Conservation (phyloP, 75 land plant genomes). For the Gnetum montanum region DNA sequence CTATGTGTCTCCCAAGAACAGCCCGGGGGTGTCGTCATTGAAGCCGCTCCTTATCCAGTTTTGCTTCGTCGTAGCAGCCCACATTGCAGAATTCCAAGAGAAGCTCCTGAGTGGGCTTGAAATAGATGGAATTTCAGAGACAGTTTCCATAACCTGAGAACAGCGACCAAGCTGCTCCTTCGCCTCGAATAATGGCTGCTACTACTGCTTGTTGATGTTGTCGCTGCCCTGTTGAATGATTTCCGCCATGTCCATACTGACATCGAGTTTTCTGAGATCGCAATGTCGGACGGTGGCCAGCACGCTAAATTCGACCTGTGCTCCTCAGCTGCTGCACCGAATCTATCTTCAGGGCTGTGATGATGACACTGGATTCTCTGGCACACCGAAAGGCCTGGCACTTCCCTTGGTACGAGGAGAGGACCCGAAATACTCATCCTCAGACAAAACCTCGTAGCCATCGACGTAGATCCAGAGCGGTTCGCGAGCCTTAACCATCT, state of each 20-base stretch:
- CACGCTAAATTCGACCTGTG: too few relatives aligned
- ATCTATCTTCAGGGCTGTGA: too few relatives aligned
- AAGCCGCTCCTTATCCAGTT: neutral
- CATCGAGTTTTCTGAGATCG: too few relatives aligned
- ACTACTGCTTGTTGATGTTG: too few relatives aligned
- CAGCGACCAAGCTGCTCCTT: too few relatives aligned
- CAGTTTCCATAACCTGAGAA: neutral
- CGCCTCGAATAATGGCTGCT: too few relatives aligned
- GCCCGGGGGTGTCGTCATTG: slow-evolving; percentile 11
- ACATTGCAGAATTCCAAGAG: slow-evolving; percentile 63
- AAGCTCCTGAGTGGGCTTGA: slow-evolving; percentile 48
- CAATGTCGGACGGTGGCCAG: too few relatives aligned
- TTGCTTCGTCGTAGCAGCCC: slow-evolving; percentile 17
- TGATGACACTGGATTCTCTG: slow-evolving; percentile 27
- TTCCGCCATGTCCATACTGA: too few relatives aligned
- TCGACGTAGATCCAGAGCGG: slow-evolving; percentile 12
- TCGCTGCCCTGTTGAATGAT: too few relatives aligned
- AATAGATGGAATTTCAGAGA: slow-evolving; percentile 30
- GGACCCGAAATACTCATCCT: slow-evolving; percentile 11
- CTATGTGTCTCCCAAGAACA: slow-evolving; percentile 45
- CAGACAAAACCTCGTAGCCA: slow-evolving; percentile 3
- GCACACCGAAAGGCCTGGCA: slow-evolving; percentile 3
- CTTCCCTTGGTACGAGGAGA: slow-evolving; percentile 10
- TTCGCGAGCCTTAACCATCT: slow-evolving; percentile 10
- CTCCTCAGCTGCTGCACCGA: too few relatives aligned